phyloP scores from a whole-genome alignment of 2,329 filamentous ascomycete species.

The Pseudophaeomoniella oleicola region DNA sequence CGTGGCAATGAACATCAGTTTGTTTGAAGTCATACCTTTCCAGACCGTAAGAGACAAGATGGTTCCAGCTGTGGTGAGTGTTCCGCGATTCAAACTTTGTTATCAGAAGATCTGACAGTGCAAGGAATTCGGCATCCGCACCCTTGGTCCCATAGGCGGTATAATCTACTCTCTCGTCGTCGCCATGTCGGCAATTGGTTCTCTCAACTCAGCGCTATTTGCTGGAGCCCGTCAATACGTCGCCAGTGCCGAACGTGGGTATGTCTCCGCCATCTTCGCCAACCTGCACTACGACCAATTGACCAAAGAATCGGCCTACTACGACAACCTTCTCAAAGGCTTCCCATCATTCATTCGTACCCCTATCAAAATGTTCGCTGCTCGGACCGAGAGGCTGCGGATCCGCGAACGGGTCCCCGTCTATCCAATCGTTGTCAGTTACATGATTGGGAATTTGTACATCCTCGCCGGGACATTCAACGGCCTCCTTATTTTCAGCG shows the following conservation, averaged over 20 bases:
- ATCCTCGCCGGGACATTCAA: slow-evolving; percentile 1
- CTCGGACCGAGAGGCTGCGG: not conserved
- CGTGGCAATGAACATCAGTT: not conserved
- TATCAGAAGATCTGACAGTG: not conserved
- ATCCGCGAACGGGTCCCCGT: not conserved
- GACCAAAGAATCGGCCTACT: not conserved
- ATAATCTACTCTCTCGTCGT: not conserved
- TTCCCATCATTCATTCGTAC: not conserved
- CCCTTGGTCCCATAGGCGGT: not conserved
- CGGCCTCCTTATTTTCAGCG: slow-evolving; percentile 1
- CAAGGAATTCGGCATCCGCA: not conserved
- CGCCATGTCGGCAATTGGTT: not conserved
- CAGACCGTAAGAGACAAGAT: not conserved
- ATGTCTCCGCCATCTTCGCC: not conserved
- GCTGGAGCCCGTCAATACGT: not conserved
- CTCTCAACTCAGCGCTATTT: not conserved
- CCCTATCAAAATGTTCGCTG: not conserved
- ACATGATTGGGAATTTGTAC: not conserved
- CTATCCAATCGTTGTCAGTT: not conserved
- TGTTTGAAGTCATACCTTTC: not conserved
- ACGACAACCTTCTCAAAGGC: not conserved
- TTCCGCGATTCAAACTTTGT: not conserved
- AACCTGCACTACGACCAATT: not conserved
- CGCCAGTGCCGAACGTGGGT: not conserved
- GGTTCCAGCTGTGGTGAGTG: not conserved